Evolutionary conservation across 441 rosid genomes (phyloP).

Genomic region (Arabidopsis hybrid): DNA sequence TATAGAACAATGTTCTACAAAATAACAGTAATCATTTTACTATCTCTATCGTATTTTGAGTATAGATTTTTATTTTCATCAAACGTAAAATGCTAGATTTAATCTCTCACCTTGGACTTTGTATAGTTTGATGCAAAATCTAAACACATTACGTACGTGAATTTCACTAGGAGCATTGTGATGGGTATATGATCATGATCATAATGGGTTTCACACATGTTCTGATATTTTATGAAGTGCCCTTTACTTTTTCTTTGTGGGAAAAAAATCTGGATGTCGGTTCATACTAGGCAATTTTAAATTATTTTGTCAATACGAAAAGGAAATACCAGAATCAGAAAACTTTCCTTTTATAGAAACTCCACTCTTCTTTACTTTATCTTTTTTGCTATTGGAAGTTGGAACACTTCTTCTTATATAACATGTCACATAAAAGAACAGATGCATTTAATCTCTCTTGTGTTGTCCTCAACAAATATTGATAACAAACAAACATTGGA

Average conservation of each 20-base stretch:
- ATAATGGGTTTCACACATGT: slow-evolving; percentile 28
- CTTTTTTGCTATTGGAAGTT: slow-evolving; percentile 25
- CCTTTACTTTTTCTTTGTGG: slow-evolving; percentile 38
- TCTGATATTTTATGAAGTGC: slow-evolving; percentile 19
- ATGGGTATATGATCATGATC: slow-evolving; percentile 13
- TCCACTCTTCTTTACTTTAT: slow-evolving; percentile 31
- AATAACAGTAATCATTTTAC: slow-evolving; percentile 4
- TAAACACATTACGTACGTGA: not conserved
- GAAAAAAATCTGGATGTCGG: slow-evolving; percentile 28
- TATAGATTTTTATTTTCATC: not conserved
- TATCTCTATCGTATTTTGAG: slow-evolving; percentile 2
- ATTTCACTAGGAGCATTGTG: slow-evolving; percentile 25
- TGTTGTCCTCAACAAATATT: slow-evolving; percentile 22
- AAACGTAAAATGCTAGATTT: slow-evolving; percentile 11
- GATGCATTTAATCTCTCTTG: slow-evolving; percentile 39
- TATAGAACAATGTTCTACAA: slow-evolving; percentile 19
- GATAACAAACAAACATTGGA: slow-evolving; percentile 16
- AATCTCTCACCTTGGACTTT: not conserved
- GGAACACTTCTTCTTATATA: slow-evolving; percentile 8
- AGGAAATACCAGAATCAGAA: slow-evolving; percentile 36
- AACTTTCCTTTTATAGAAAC: slow-evolving; percentile 41
- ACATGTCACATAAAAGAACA: slow-evolving; percentile 38
- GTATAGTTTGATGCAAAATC: slow-evolving; percentile 8
- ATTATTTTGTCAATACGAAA: slow-evolving; percentile 5
- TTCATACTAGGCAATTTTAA: slow-evolving; percentile 31